A percentile compares a stretch with the other conserved stretches of the same genome.
phyloP scores from a whole-genome alignment of 805 yeast species.

The Lipomyces kockii region DNA sequence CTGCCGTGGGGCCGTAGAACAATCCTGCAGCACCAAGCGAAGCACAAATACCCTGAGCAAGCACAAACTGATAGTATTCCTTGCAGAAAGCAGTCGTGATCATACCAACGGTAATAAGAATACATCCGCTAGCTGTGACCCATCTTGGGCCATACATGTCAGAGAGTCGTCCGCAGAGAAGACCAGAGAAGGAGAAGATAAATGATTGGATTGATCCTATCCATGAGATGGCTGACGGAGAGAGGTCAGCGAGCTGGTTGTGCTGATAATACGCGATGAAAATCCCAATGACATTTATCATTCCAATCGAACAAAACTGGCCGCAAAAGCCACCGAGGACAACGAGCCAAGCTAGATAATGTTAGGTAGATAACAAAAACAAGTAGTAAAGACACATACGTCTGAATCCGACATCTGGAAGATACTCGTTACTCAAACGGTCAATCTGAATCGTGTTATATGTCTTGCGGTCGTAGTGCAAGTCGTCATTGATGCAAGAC shows the following conservation, averaged over 20 bases:
- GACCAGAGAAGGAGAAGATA: constrained; percentile 23
- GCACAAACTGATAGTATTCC: constrained; percentile 56
- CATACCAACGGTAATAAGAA: constrained; percentile 39
- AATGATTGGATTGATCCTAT: constrained; percentile 31
- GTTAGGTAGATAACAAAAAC: neutral
- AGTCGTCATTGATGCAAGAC: too few relatives aligned
- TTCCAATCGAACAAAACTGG: constrained; percentile 62
- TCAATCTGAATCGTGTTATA: constrained; percentile 11
- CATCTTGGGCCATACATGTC: constrained; percentile 37
- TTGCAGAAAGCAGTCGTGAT: constrained; percentile 47
- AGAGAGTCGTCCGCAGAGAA: constrained; percentile 25
- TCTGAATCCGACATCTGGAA: constrained; percentile 23
- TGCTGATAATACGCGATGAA: constrained; percentile 30
- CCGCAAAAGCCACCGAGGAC: constrained; percentile 63
- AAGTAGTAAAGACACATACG: constrained; percentile 6
- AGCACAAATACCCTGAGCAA: constrained; percentile 57
- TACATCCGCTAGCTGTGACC: constrained; percentile 39
- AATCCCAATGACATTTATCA: constrained; percentile 40
- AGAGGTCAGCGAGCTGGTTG: constrained; percentile 19
- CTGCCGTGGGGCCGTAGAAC: constrained; percentile 52
- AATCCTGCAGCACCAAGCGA: constrained; percentile 53
- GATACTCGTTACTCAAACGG: constrained; percentile 6
- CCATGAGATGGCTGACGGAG: constrained; percentile 33
- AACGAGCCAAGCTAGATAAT: constrained; percentile 52
- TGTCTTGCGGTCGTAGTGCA: neutral